Percentiles rank a stretch among this genome's conserved stretches.
These are phyloP conservation scores for Cymbidium sinense DNA, from an alignment of 106 monocot species.

Conservation along the genomic window DNA sequence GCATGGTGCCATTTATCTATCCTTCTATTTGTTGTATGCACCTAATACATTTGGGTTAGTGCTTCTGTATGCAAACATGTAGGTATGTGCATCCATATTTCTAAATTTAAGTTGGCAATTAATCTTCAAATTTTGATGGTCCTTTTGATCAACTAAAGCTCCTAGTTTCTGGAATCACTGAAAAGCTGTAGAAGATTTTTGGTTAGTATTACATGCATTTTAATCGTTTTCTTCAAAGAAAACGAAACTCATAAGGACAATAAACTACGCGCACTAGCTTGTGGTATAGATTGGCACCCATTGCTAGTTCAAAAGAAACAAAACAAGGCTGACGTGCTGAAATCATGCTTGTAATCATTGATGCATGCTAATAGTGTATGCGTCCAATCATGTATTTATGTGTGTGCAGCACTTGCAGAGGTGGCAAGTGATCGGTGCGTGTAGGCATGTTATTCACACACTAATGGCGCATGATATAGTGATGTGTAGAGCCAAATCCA, in stretches of 20 bases:
- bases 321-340: background rate
- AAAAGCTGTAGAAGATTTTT: background rate
- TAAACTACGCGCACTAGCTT: no score
- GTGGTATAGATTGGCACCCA: background rate
- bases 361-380: background rate
- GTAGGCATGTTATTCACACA: background rate
- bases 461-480: background rate
- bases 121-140: no score
- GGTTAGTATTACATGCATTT: background rate
- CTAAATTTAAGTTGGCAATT: no score
- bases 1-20: background rate
- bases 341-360: background rate
- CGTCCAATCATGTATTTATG: background rate
- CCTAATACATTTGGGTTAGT: background rate
- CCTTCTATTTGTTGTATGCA: background rate
- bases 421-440: background rate
- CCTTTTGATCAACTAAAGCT: background rate
- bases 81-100: no score
- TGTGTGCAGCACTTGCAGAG: background rate
- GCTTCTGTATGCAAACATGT: no score
- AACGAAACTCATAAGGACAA: background rate
- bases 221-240: background rate
- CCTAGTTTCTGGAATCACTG: background rate
- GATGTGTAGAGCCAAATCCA: background rate
- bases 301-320: background rate